phyloP scores from a whole-genome alignment of 73 alveolate species.

The Tetrahymena thermophila region DNA sequence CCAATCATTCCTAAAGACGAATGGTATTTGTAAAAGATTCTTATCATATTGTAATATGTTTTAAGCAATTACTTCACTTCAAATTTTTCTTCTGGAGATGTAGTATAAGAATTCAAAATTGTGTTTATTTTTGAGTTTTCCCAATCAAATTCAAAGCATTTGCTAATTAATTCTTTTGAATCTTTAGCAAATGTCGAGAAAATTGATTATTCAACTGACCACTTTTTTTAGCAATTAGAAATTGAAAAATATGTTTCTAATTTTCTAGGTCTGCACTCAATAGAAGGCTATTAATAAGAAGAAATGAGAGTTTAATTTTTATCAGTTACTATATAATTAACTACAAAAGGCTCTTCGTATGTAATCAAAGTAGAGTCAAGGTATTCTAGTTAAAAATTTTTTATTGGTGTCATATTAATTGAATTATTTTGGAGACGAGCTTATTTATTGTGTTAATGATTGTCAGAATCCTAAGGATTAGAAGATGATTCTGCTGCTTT shows the following conservation, averaged over 20 bases:
- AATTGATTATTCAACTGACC: conserved; percentile 48
- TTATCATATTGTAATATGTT: not conserved
- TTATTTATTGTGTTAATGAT: not conserved
- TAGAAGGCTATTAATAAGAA: not conserved
- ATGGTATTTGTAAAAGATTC: conserved; percentile 19
- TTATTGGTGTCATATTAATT: not conserved
- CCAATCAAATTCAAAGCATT: conserved; percentile 91
- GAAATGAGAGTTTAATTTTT: not conserved
- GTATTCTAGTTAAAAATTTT: not conserved
- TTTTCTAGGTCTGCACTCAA: not conserved
- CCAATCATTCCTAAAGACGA: conserved; percentile 16
- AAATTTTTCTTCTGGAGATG: not conserved
- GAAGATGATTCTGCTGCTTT: not conserved
- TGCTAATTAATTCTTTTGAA: conserved; percentile 46
- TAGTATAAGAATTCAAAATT: not conserved
- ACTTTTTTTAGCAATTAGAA: not conserved
- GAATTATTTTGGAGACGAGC: not conserved
- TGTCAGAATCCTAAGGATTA: not conserved
- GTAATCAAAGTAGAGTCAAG: not conserved
- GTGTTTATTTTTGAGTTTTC: not conserved
- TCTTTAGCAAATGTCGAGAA: conserved; percentile 57
- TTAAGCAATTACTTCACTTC: not conserved
- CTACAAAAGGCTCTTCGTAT: conserved; percentile 6
- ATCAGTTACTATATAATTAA: not conserved
- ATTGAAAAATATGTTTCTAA: not conserved